These are phyloP conservation scores for Podila verticillata DNA, from an alignment of 192 early-diverging fungal genomes.

Conservation along the genomic window DNA sequence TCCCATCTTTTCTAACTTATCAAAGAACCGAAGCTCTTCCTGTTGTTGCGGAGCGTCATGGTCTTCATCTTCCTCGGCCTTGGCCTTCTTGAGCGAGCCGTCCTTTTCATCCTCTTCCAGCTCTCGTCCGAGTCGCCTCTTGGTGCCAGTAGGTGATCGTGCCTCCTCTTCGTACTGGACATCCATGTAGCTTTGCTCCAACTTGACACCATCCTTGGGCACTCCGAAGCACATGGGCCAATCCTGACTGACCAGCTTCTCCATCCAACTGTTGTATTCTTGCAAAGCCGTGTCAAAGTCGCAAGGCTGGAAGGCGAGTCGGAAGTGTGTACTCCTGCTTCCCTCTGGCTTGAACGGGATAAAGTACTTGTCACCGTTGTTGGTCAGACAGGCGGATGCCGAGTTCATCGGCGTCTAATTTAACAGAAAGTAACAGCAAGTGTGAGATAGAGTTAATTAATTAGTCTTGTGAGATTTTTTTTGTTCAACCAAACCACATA, in stretches of 20 bases:
- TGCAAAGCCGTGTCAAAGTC: slow-evolving; percentile 76
- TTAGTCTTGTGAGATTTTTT: background rate
- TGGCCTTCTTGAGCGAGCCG: slow-evolving; percentile 20
- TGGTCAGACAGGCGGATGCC: slow-evolving; percentile 78
- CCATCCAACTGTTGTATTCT: slow-evolving; percentile 81
- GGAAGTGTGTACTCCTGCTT: slow-evolving; percentile 76
- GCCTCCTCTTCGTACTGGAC: background rate
- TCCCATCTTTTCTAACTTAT: slow-evolving; percentile 1
- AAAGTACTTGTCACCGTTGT: slow-evolving; percentile 82
- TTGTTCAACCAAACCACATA: background rate
- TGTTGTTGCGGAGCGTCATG: background rate
- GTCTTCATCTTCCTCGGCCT: slow-evolving; percentile 10
- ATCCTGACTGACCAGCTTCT: slow-evolving; percentile 72
- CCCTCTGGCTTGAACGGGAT: slow-evolving; percentile 74
- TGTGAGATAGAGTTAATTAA: background rate
- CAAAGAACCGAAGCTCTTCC: slow-evolving; percentile 16
- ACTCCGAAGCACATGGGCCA: slow-evolving; percentile 90
- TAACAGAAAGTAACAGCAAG: background rate
- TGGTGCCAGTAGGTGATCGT: slow-evolving; percentile 18
- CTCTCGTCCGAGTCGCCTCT: slow-evolving; percentile 23
- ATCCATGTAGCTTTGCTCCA: background rate
- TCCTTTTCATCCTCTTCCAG: slow-evolving; percentile 4
- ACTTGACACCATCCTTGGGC: slow-evolving; percentile 33
- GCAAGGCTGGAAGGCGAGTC: slow-evolving; percentile 81
- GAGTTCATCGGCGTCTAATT: slow-evolving; percentile 81